Evolutionary conservation across 2,329 filamentous ascomycete species (phyloP).

Genomic region (Penicillium sp.): DNA sequence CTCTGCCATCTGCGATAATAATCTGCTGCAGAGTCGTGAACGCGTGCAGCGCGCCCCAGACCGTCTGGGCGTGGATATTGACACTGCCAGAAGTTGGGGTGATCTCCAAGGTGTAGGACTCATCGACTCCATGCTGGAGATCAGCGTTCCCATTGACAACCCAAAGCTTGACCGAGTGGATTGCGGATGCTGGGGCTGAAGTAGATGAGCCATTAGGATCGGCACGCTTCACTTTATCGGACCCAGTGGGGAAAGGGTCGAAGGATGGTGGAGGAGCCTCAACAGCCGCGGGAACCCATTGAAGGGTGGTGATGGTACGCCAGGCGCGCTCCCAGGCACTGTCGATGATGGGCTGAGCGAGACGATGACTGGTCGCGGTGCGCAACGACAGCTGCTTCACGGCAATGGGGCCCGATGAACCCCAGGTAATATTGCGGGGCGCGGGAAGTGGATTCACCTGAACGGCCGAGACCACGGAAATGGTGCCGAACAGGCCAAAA

Average conservation of each 20-base stretch:
- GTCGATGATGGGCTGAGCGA: slow-evolving; percentile 32
- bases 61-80: slow-evolving; percentile 46
- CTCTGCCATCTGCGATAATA: slow-evolving; percentile 45
- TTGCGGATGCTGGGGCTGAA: slow-evolving; percentile 9
- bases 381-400: slow-evolving; percentile 40
- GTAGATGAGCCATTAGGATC: not conserved
- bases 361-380: slow-evolving; percentile 25
- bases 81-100: slow-evolving; percentile 37
- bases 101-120: slow-evolving; percentile 51
- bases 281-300: slow-evolving; percentile 51
- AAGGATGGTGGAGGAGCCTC: slow-evolving; percentile 50
- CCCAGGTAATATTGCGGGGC: slow-evolving; percentile 50
- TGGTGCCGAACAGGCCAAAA: slow-evolving; percentile 27
- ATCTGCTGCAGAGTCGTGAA: slow-evolving; percentile 55
- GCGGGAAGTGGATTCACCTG: slow-evolving; percentile 52
- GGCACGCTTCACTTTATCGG: slow-evolving; percentile 29
- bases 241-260: slow-evolving; percentile 47
- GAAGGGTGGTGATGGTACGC: slow-evolving; percentile 44
- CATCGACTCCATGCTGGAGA: slow-evolving; percentile 52
- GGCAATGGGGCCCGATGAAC: slow-evolving; percentile 45
- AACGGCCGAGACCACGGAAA: slow-evolving; percentile 42
- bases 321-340: slow-evolving; percentile 49
- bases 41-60: slow-evolving; percentile 52
- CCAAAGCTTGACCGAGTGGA: slow-evolving; percentile 45
- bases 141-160: slow-evolving; percentile 44